Evolutionary conservation across 331 rosid species (phyloP).

Genomic region (Spiraea crenata): DNA sequence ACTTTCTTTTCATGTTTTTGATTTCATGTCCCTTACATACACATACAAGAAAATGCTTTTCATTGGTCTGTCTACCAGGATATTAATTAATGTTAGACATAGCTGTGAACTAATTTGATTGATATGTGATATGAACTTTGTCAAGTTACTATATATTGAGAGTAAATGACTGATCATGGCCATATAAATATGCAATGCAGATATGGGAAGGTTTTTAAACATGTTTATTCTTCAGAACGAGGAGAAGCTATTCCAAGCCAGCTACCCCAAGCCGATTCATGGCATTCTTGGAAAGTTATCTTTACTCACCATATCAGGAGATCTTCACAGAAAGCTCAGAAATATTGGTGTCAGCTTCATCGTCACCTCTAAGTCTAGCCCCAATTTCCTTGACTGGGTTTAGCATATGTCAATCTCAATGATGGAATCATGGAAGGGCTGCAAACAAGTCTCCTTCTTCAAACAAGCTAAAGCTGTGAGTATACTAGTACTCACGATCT

Average conservation of each 20-base stretch:
- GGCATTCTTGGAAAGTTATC: constrained; percentile 59
- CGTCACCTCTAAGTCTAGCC: constrained; percentile 45
- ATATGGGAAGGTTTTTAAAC: constrained; percentile 76
- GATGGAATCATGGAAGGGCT: constrained; percentile 53
- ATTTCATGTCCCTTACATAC: background rate
- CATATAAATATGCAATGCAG: constrained; percentile 29
- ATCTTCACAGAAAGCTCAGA: constrained; percentile 67
- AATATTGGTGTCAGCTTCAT: constrained; percentile 39
- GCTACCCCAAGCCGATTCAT: constrained; percentile 70
- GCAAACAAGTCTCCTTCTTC: constrained; percentile 42
- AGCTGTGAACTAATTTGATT: no score
- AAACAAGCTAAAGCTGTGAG: constrained; percentile 65
- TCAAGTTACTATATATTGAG: no score
- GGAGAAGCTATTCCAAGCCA: constrained; percentile 56
- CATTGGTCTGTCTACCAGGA: no score
- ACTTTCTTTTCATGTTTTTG: background rate
- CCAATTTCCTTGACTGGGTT: constrained; percentile 41
- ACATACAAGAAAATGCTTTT: no score
- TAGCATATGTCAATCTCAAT: constrained; percentile 49
- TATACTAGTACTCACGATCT: no score
- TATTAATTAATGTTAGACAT: no score
- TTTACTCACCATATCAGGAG: constrained; percentile 48
- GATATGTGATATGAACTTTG: no score
- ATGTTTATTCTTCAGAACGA: constrained; percentile 74
- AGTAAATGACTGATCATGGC: no score